phyloP scores from a whole-genome alignment of 306 rosid species.

The Ochetophila trinervis region DNA sequence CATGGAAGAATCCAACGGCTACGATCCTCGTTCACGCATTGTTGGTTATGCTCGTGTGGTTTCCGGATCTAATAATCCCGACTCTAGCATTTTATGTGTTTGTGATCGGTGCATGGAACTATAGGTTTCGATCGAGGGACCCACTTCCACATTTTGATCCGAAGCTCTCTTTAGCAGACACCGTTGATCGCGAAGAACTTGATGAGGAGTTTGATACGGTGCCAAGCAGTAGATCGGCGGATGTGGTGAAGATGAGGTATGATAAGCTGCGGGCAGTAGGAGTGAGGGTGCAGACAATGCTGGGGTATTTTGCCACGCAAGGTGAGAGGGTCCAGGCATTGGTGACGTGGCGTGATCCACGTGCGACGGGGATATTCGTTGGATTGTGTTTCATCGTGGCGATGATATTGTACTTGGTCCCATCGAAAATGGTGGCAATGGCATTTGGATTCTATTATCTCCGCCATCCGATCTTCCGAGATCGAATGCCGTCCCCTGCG shows the following conservation, averaged over 20 bases:
- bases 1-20: conserved; percentile 75
- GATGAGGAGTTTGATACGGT: conserved; percentile 75
- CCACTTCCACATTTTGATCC: conserved; percentile 63
- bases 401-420: conserved; percentile 51
- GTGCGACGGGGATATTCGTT: conserved; percentile 72
- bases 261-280: conserved; percentile 71
- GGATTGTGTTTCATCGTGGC: conserved; percentile 69
- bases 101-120: conserved; percentile 70
- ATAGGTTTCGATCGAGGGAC: conserved; percentile 48
- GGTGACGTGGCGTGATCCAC: conserved; percentile 94
- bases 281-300: conserved; percentile 61
- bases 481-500: conserved; percentile 61
- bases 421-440: conserved; percentile 76
- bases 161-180: conserved; percentile 52
- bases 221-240: conserved; percentile 45
- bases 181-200: conserved; percentile 59
- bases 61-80: conserved; percentile 75
- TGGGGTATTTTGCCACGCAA: conserved; percentile 77
- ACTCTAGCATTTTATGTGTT: conserved; percentile 54
- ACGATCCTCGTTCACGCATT: conserved; percentile 69
- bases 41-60: conserved; percentile 73
- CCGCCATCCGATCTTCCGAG: conserved; percentile 77
- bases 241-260: conserved; percentile 47
- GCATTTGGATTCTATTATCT: conserved; percentile 76
- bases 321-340: conserved; percentile 77